Conservation (phyloP, 2,329 filamentous ascomycete genomes). For the Cercospora berteroae region DNA sequence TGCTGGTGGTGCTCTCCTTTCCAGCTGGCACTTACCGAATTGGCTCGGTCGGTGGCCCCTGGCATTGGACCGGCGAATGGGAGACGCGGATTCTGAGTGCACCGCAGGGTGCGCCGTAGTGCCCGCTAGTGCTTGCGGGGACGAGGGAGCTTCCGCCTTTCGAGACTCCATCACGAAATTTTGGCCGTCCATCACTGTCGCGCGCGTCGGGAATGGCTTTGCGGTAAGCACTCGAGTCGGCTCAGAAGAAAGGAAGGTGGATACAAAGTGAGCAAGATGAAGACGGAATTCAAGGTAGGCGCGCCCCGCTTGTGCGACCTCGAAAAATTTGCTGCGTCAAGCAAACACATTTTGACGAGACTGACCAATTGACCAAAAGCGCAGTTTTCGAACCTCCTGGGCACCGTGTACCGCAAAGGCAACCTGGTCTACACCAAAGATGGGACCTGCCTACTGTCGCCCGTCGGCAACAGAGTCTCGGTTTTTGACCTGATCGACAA, state of each 20-base stretch:
- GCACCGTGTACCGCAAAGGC: slow-evolving; percentile 96
- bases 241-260: background rate
- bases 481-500: slow-evolving; percentile 96
- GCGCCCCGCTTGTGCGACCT: slow-evolving; percentile 9
- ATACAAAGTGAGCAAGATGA: slow-evolving; percentile 61
- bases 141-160: slow-evolving; percentile 13
- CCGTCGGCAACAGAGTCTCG: slow-evolving; percentile 91
- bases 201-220: background rate
- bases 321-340: background rate
- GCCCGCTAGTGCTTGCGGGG: slow-evolving; percentile 16
- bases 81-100: background rate
- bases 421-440: slow-evolving; percentile 96
- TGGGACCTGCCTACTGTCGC: slow-evolving; percentile 91
- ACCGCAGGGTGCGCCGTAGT: slow-evolving; percentile 4
- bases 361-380: slow-evolving; percentile 23
- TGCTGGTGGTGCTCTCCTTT: slow-evolving; percentile 17
- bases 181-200: slow-evolving; percentile 7
- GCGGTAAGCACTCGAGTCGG: background rate
- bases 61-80: slow-evolving; percentile 11
- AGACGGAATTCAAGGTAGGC: slow-evolving; percentile 94
- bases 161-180: slow-evolving; percentile 21
- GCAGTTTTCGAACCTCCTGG: slow-evolving; percentile 96
- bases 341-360: slow-evolving; percentile 11
- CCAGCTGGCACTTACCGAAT: slow-evolving; percentile 24
- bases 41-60: slow-evolving; percentile 14